These are phyloP conservation scores for Pseudogymnoascus sp. DNA, from an alignment of 2,329 filamentous ascomycete species.

Conservation along the genomic window DNA sequence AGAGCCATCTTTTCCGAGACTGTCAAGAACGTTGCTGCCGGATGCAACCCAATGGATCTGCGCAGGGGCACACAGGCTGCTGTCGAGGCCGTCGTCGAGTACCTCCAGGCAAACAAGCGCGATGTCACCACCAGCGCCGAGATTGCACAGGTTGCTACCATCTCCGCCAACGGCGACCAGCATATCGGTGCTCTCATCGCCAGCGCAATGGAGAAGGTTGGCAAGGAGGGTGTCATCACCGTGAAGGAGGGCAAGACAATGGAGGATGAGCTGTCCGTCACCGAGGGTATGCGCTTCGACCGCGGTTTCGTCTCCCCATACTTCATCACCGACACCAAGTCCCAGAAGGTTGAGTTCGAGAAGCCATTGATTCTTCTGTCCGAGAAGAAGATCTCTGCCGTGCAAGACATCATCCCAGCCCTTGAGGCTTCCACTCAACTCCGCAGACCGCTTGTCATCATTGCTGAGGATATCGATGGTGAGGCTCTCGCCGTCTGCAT, in stretches of 20 bases:
- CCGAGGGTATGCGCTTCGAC: conserved; percentile 99
- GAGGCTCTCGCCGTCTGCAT: conserved; percentile 98
- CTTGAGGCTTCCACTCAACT: conserved; percentile 94
- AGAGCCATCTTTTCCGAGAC: conserved; percentile 99
- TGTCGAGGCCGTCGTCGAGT: conserved; percentile 90
- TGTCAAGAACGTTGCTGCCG: conserved; percentile 98
- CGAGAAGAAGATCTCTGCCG: conserved; percentile 99
- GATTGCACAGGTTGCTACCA: conserved; percentile 96
- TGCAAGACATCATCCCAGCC: conserved; percentile 97
- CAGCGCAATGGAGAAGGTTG: conserved; percentile 99
- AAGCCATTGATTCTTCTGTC: conserved; percentile 97
- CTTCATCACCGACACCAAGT: conserved; percentile 99
- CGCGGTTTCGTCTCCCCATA: conserved; percentile 97
- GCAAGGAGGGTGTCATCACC: conserved; percentile 99
- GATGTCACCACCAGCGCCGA: conserved; percentile 97
- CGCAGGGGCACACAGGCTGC: conserved; percentile 94
- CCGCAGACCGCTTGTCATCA: conserved; percentile 93
- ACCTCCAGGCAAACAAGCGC: conserved; percentile 89
- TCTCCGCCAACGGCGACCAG: conserved; percentile 92
- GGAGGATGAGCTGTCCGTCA: conserved; percentile 94
- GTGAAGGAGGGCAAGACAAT: conserved; percentile 99
- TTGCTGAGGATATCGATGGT: conserved; percentile 97
- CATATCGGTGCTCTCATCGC: conserved; percentile 95
- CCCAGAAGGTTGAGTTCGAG: conserved; percentile 99
- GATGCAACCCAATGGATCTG: conserved; percentile 99